Evolutionary conservation across 257 asterid genomes (phyloP).

Genomic region (Nicotiana paniculata): DNA sequence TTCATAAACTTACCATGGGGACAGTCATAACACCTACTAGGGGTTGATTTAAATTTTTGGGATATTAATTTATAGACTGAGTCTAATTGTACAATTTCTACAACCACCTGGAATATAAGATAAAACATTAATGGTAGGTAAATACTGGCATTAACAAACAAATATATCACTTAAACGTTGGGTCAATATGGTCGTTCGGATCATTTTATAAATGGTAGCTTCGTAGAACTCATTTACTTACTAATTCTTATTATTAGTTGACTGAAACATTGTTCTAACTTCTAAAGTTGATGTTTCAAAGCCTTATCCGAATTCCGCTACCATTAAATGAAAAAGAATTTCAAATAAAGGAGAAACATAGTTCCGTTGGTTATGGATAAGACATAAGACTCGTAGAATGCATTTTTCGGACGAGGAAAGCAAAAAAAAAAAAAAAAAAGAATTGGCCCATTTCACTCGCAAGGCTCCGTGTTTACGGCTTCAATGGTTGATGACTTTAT

Average conservation of each 20-base stretch:
- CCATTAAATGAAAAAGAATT: too few species aligned
- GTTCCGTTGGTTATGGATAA: conserved; percentile 33
- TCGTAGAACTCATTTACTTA: background rate
- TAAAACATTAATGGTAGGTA: background rate
- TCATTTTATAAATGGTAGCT: background rate
- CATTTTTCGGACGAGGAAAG: background rate
- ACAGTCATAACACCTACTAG: background rate
- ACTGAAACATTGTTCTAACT: background rate
- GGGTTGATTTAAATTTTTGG: background rate
- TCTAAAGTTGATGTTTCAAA: background rate
- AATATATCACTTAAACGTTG: background rate
- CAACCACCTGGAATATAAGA: background rate
- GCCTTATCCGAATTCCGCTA: background rate
- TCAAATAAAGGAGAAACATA: background rate
- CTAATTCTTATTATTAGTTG: background rate
- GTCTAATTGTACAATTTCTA: background rate
- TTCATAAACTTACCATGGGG: background rate
- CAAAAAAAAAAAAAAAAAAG: background rate
- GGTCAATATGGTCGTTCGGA: background rate
- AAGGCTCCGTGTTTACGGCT: conserved; percentile 44
- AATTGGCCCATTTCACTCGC: conserved; percentile 15
- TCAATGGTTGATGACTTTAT: background rate
- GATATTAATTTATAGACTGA: background rate
- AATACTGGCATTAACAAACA: background rate
- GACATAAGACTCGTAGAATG: background rate